Base-by-base conservation (phyloP, 139 green algal genomes). In the Ulvella scutata region DNA sequence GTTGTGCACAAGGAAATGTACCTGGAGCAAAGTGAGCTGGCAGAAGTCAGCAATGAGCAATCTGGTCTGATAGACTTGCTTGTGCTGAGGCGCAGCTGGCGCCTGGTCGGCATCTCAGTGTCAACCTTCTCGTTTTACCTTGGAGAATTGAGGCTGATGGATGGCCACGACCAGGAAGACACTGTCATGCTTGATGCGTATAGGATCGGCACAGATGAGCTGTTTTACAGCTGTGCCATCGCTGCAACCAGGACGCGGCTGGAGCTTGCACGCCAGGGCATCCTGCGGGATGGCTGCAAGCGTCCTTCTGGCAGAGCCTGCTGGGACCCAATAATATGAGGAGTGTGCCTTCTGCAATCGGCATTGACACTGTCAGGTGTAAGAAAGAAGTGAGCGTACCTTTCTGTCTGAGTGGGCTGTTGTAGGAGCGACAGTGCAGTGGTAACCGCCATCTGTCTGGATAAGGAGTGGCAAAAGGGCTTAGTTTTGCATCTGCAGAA, bases 81-180 rank as follows among this genome's bases (percentile, higher is more conserved):
- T 13, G 82, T 89, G 31, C 75, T 89, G 61, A 74, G 77, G 1
- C 73, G 77, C 3, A 61, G 72, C 37, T 23, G 75, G 4, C 37
- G 36, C 35, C 87, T 87, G 75, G 85, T 85, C 13, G 85, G 85
- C 10, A 85, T 89, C 75, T 81, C 80, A 2, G 84, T 81, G 4
- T 88, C 84, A 43, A 88, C 84, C 6, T 88, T 88, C 39, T 84
- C 77, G 6, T 83, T 83, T 72, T 87, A 83, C 75, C 62, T 88
- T 28, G 61, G 82, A 2, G 84, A 88, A 60, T 81, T 79, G 75
- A 76, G 84, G 4, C 43, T 73, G 17, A 79, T 88, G 37, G 26
- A 79, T 3, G 79, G 77, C 72, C 51, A 29, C 33, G 51, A 26
- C 31, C 51, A n/a, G 51, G 51, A 67, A 67, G 51, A 67, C 51